Evolutionary conservation across 345 rosid species (phyloP).

Genomic region (Viola odorata): DNA sequence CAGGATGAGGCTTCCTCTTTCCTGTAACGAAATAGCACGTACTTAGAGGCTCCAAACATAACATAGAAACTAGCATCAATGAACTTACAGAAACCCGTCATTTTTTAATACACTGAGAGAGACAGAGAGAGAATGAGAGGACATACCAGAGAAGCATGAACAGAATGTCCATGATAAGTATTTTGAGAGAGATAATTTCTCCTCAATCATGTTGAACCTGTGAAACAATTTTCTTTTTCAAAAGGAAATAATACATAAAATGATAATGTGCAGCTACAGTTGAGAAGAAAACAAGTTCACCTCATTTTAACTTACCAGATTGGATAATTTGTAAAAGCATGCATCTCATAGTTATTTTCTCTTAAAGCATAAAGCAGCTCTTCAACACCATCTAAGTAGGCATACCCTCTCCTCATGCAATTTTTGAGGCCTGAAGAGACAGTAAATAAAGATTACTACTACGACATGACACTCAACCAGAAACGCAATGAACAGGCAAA

Average conservation of each 20-base stretch:
- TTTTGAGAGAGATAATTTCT: constrained; percentile 60
- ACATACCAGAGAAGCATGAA: constrained; percentile 60
- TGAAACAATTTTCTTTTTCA: constrained; percentile 5
- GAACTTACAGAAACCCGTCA: no score
- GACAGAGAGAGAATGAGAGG: neutral
- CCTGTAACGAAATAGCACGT: constrained; percentile 33
- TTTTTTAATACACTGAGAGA: no score
- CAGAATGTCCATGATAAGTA: constrained; percentile 93
- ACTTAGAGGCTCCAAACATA: neutral
- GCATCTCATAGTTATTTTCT: constrained; percentile 65
- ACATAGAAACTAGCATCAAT: no score
- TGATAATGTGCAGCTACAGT: constrained; percentile 12
- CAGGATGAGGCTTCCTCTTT: constrained; percentile 88
- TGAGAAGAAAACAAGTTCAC: constrained; percentile 1
- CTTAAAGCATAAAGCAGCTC: constrained; percentile 54
- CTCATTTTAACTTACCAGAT: constrained; percentile 43
- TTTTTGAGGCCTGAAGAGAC: constrained; percentile 57
- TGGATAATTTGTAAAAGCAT: constrained; percentile 90
- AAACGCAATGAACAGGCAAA: neutral
- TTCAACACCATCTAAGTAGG: constrained; percentile 69
- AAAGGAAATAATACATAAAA: neutral
- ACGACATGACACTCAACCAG: no score
- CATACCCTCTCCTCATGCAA: constrained; percentile 66
- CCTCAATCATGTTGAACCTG: constrained; percentile 78
- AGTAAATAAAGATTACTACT: constrained; percentile 9